Conservation (phyloP, 1,284 basidiomycete genomes). For the Marasmius fiardii region DNA sequence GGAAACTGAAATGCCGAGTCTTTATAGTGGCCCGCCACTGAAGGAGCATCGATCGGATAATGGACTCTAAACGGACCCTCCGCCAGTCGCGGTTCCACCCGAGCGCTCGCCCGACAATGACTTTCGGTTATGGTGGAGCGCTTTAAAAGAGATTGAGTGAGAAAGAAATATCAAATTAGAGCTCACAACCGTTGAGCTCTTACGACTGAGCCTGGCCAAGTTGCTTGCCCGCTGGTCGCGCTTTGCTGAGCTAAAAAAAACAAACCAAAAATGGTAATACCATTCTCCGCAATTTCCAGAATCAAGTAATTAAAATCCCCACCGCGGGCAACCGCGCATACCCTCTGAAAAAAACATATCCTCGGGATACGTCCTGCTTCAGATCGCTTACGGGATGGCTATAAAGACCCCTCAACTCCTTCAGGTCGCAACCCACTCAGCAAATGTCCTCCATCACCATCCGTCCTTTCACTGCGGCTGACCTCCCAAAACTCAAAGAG, state of each 20-base stretch:
- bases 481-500: conserved; percentile 38
- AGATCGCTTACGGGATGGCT: neutral
- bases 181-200: too few relatives aligned
- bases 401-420: neutral
- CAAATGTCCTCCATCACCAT: conserved; percentile 25
- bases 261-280: neutral
- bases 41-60: conserved; percentile 33
- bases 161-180: neutral
- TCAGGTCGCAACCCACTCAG: neutral
- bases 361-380: neutral
- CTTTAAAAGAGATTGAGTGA: neutral
- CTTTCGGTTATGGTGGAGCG: neutral
- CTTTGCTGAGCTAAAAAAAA: neutral
- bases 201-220: too few relatives aligned
- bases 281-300: neutral
- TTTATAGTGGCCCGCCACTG: conserved; percentile 30
- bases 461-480: conserved; percentile 30
- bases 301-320: neutral
- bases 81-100: conserved; percentile 7
- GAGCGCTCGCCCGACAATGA: conserved; percentile 2
- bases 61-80: conserved; percentile 26
- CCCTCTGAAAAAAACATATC: neutral
- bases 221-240: too few relatives aligned
- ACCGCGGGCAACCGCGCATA: neutral
- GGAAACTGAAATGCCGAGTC: conserved; percentile 11